These are phyloP conservation scores for Phytophthora syringae DNA, from an alignment of 352 stramenopile species.

Conservation along the genomic window DNA sequence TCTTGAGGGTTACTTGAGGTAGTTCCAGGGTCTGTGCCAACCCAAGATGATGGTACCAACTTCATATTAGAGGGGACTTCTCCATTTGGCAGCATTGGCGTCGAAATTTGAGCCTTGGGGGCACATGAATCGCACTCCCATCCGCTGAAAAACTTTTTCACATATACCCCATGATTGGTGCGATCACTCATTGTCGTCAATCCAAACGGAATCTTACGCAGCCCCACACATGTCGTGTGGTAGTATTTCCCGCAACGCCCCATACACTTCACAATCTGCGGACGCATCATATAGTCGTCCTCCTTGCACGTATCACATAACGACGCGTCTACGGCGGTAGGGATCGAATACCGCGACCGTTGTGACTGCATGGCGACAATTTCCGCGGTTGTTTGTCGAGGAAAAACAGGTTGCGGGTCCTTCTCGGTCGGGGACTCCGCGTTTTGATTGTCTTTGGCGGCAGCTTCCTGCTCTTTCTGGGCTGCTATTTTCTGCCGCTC, in stretches of 20 bases:
- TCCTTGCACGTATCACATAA: constrained; percentile 71
- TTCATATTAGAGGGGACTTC: constrained; percentile 54
- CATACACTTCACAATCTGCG: constrained; percentile 71
- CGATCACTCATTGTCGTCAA: constrained; percentile 84
- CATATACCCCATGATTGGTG: constrained; percentile 79
- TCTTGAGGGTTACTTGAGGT: constrained; percentile 35
- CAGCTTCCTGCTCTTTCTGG: constrained; percentile 24
- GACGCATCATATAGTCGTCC: constrained; percentile 86
- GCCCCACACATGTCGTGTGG: constrained; percentile 77
- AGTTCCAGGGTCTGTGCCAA: constrained; percentile 23
- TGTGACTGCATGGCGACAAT: constrained; percentile 79
- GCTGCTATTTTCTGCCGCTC: constrained; percentile 31
- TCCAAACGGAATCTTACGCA: constrained; percentile 84
- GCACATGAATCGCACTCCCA: constrained; percentile 77
- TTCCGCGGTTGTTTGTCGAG: constrained; percentile 70
- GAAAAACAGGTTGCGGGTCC: constrained; percentile 26
- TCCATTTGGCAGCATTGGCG: constrained; percentile 1
- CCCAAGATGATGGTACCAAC: constrained; percentile 52
- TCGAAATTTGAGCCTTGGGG: constrained; percentile 16
- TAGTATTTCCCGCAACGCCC: constrained; percentile 61
- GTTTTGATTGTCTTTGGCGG: constrained; percentile 23
- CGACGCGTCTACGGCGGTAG: constrained; percentile 35
- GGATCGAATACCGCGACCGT: constrained; percentile 52
- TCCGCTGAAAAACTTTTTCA: constrained; percentile 85
- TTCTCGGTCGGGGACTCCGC: constrained; percentile 13